These are phyloP conservation scores for Closterium sp. DNA, from an alignment of 139 green algal species.

Conservation along the genomic window DNA sequence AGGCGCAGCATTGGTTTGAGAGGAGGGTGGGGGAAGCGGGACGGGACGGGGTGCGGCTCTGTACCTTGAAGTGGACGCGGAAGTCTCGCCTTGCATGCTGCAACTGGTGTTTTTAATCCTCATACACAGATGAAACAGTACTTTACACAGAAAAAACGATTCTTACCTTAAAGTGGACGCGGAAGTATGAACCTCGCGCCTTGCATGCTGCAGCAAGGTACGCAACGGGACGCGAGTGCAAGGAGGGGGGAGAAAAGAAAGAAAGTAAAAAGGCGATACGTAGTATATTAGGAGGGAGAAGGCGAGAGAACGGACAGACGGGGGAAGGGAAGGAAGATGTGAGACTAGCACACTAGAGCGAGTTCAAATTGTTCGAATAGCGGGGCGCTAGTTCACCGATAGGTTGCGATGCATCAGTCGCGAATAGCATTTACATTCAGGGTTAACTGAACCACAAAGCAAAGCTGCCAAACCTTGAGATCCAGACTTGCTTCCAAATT, in stretches of 20 bases:
- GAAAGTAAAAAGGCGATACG: not conserved
- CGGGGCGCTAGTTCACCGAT: too few species aligned
- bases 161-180: conserved; percentile 47
- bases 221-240: not conserved
- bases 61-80: conserved; percentile 49
- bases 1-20: too few species aligned
- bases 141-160: too few species aligned
- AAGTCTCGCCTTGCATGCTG: conserved; percentile 50
- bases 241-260: not conserved
- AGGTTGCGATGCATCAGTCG: too few species aligned
- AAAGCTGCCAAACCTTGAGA: too few species aligned
- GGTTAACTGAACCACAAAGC: too few species aligned
- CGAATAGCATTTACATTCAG: too few species aligned
- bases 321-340: not conserved
- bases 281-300: too few species aligned
- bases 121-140: too few species aligned
- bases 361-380: too few species aligned
- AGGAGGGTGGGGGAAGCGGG: not conserved
- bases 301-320: not conserved
- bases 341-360: not conserved
- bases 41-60: not conserved
- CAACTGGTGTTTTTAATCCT: too few species aligned
- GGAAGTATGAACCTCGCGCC: conserved; percentile 45
- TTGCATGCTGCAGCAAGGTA: conserved; percentile 29
- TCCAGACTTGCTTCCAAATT: too few species aligned